Conservation (phyloP, 495 filamentous ascomycete species). For the Tuber indicum region DNA sequence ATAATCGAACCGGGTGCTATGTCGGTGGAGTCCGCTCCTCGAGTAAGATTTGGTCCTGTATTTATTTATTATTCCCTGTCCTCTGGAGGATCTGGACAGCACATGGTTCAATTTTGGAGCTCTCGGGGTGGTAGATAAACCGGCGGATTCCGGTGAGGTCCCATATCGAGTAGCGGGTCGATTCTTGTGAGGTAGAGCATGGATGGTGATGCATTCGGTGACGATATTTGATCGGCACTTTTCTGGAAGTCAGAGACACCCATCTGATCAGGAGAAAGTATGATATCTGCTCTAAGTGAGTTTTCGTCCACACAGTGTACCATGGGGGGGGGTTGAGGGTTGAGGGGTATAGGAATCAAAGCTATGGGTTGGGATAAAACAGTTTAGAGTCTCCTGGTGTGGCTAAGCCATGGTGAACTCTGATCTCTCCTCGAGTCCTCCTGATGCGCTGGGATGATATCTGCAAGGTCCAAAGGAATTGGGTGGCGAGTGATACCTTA, state of each 20-base stretch:
- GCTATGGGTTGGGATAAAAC: neutral
- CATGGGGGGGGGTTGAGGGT: neutral
- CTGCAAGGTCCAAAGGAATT: neutral
- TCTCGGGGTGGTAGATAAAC: neutral
- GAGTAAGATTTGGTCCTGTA: neutral
- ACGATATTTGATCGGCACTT: too few relatives aligned
- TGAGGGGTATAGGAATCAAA: neutral
- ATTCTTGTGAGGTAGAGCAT: neutral
- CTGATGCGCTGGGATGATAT: too few relatives aligned
- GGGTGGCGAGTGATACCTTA: neutral
- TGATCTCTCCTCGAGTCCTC: too few relatives aligned
- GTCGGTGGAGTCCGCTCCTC: neutral
- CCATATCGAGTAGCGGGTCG: rapidly evolving
- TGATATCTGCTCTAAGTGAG: neutral
- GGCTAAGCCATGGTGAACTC: neutral
- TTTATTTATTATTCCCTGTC: neutral
- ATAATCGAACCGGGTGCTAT: neutral
- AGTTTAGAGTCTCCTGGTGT: neutral
- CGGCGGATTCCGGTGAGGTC: neutral
- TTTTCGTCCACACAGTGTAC: neutral
- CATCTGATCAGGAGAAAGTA: neutral
- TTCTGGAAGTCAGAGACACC: neutral
- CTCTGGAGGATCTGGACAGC: neutral
- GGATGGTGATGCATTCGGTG: neutral
- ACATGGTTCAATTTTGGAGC: neutral